phyloP scores from a whole-genome alignment of 441 rosid genomes.

The Pelargonium australe region DNA sequence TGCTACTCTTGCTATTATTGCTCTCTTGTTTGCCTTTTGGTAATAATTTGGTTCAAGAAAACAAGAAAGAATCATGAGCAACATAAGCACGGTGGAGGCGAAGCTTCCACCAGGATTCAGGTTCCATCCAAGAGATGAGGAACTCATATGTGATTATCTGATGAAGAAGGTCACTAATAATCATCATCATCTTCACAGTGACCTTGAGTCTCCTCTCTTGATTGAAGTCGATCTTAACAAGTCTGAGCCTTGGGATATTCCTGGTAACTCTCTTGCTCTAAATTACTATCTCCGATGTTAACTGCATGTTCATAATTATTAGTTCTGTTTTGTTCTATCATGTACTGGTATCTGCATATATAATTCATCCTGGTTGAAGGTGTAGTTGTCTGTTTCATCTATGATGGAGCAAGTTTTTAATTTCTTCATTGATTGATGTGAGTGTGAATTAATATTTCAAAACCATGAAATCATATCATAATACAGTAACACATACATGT shows the following conservation, averaged over 20 bases:
- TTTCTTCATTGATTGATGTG: not conserved
- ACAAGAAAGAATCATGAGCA: slow-evolving; percentile 21
- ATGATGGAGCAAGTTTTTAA: not conserved
- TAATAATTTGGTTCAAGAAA: not conserved
- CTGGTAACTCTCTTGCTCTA: slow-evolving; percentile 30
- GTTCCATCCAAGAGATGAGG: slow-evolving; percentile 67
- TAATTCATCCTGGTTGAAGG: not conserved
- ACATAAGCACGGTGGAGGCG: slow-evolving; percentile 40
- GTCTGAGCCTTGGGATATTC: slow-evolving; percentile 76
- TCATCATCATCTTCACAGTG: slow-evolving; percentile 3
- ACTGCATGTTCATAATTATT: not conserved
- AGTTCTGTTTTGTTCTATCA: not conserved
- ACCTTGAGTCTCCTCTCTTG: slow-evolving; percentile 21
- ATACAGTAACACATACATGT: not conserved
- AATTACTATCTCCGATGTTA: not conserved
- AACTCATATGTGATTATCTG: slow-evolving; percentile 60
- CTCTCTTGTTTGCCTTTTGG: not conserved
- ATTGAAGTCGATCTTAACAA: slow-evolving; percentile 61
- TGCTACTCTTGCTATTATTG: not conserved
- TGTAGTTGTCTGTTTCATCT: not conserved
- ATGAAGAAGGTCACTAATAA: slow-evolving; percentile 30
- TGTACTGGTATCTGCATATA: not conserved
- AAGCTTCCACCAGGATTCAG: slow-evolving; percentile 61
- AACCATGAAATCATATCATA: not conserved
- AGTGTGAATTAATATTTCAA: not conserved